Evolutionary conservation across 202 grass and related monocot species (phyloP).

Genomic region (Thinopyrum obtusiflorum): DNA sequence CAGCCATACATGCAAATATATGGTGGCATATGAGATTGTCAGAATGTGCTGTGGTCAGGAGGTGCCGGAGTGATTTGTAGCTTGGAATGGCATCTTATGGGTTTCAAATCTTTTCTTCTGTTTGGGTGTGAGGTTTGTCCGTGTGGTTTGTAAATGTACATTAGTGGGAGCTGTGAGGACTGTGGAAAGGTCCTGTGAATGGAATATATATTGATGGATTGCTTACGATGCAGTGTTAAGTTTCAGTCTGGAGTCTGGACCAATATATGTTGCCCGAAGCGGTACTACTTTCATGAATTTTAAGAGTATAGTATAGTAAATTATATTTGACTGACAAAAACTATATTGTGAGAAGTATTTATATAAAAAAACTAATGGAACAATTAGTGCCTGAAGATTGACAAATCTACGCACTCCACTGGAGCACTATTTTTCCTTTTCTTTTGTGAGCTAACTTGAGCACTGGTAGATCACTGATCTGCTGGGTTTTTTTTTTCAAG

Average conservation of each 20-base stretch:
- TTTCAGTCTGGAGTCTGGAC: background rate
- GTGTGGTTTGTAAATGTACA: constrained; percentile 39
- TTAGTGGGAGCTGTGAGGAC: background rate
- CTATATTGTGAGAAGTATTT: background rate
- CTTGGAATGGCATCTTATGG: constrained; percentile 26
- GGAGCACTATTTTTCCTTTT: background rate
- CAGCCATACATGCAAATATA: constrained; percentile 12
- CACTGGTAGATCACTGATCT: too few relatives aligned
- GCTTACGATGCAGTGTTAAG: background rate
- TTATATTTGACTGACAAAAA: background rate
- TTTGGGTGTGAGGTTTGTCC: constrained; percentile 14
- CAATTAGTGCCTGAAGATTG: background rate
- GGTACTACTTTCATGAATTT: background rate
- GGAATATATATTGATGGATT: constrained; percentile 22
- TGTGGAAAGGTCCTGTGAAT: background rate
- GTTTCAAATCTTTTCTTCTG: background rate
- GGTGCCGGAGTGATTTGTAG: constrained; percentile 40
- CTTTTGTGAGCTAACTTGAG: too few relatives aligned
- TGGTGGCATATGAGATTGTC: constrained; percentile 33
- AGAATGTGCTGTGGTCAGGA: constrained; percentile 33
- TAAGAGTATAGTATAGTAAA: background rate
- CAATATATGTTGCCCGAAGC: background rate
- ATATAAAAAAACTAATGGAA: background rate
- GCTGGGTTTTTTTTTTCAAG: too few relatives aligned
- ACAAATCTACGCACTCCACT: background rate